These are phyloP conservation scores for Sonneratia alba DNA, from an alignment of 345 rosid genomes.

Conservation along the genomic window DNA sequence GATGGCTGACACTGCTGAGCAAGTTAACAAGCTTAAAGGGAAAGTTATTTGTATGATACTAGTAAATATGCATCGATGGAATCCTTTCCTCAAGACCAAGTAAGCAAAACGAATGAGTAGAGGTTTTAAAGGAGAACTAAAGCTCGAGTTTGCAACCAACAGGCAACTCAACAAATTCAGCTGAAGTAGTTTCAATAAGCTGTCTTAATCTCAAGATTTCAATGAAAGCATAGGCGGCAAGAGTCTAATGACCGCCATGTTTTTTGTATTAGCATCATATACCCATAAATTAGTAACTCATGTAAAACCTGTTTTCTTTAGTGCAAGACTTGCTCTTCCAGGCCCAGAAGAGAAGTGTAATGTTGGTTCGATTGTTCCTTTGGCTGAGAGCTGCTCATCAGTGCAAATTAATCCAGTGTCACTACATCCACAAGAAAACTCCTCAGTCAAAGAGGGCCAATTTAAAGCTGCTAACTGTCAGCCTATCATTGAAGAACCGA, in stretches of 20 bases:
- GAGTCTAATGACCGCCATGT: neutral
- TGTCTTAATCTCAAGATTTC: neutral
- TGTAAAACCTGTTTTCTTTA: slow-evolving; percentile 24
- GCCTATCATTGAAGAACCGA: slow-evolving; percentile 87
- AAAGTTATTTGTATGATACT: neutral
- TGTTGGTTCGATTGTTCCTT: slow-evolving; percentile 32
- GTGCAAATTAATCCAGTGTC: slow-evolving; percentile 29
- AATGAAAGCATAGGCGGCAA: neutral
- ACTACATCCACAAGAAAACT: slow-evolving; percentile 23
- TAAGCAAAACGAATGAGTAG: too few species aligned
- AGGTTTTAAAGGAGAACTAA: too few species aligned
- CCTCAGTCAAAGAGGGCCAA: neutral
- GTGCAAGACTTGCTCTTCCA: slow-evolving; percentile 86
- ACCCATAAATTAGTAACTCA: neutral
- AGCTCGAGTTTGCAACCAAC: too few species aligned
- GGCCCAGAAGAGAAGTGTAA: slow-evolving; percentile 65
- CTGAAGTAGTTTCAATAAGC: too few species aligned
- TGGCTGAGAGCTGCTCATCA: slow-evolving; percentile 23
- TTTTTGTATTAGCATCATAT: neutral
- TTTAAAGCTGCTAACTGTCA: slow-evolving; percentile 1
- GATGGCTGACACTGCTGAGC: neutral
- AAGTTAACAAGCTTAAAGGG: neutral
- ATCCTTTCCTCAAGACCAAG: too few species aligned
- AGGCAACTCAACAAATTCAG: too few species aligned
- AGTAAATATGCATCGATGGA: too few species aligned